A percentile compares a stretch with the other conserved stretches of the same genome.
phyloP scores from a whole-genome alignment of 257 asterid species.

The Solanum medicagineum region DNA sequence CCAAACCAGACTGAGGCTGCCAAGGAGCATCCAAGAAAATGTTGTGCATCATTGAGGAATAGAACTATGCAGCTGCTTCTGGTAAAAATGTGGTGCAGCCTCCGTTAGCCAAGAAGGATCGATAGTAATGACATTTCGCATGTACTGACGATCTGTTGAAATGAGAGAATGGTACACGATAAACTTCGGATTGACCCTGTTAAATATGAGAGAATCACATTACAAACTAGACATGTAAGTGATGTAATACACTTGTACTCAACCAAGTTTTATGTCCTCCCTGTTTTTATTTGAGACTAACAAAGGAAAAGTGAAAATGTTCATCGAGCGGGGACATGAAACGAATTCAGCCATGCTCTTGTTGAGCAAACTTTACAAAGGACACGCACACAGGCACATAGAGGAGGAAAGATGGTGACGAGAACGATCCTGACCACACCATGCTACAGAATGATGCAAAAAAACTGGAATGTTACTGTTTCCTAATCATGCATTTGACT shows the following conservation, averaged over 20 bases:
- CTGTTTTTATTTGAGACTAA: not conserved
- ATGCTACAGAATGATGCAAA: not conserved
- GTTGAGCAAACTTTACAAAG: not conserved
- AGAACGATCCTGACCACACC: not conserved
- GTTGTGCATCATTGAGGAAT: constrained; percentile 21
- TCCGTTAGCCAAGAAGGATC: constrained; percentile 89
- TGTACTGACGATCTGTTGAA: constrained; percentile 90
- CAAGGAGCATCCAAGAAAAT: not conserved
- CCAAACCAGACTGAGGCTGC: not conserved
- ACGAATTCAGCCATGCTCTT: not conserved
- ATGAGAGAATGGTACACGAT: constrained; percentile 74
- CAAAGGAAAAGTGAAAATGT: not conserved
- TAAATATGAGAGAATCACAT: not conserved
- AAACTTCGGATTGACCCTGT: constrained; percentile 94
- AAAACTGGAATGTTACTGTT: not conserved
- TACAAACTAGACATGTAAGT: not conserved
- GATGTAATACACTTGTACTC: not conserved
- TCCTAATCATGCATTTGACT: not conserved
- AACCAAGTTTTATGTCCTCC: not conserved
- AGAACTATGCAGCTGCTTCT: constrained; percentile 33
- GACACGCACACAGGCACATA: not conserved
- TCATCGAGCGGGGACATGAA: not conserved
- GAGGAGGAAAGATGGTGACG: not conserved
- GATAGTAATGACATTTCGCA: constrained; percentile 78
- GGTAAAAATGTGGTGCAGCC: constrained; percentile 89